Conservation (phyloP, 306 rosid genomes). For the Sechiopsis laciniata region DNA sequence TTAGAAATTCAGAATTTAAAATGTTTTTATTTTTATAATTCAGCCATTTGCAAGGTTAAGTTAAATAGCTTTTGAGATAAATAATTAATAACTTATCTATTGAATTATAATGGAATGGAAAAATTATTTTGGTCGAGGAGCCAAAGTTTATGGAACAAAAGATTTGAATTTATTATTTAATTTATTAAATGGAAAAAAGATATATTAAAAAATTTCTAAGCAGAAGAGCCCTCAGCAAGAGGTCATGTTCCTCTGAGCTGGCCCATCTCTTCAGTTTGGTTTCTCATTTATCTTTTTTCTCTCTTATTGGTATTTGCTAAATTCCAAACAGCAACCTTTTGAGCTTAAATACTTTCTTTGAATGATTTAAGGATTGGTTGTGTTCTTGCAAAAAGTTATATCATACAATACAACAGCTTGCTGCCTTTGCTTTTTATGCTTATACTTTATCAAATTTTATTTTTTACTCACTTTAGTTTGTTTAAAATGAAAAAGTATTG, state of each 20-base stretch:
- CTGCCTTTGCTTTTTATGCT: not conserved
- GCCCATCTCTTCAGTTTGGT: not conserved
- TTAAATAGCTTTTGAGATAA: no score
- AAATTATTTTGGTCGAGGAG: no score
- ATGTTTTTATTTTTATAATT: no score
- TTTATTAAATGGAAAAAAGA: not conserved
- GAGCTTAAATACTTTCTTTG: not conserved
- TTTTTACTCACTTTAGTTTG: not conserved
- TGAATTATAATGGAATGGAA: no score
- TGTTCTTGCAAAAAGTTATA: not conserved
- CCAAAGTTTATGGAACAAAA: no score
- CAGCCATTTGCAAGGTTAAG: no score
- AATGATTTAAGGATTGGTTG: not conserved
- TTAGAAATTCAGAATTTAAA: no score
- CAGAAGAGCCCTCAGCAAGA: slow-evolving; percentile 5
- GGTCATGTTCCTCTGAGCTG: slow-evolving; percentile 17
- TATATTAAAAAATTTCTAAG: not conserved
- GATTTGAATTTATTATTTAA: not conserved
- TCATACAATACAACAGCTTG: no score
- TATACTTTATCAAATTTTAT: not conserved
- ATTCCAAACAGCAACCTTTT: slow-evolving; percentile 9
- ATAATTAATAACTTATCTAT: no score
- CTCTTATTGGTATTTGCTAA: not conserved
- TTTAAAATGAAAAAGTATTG: not conserved
- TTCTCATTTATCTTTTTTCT: not conserved